Conservation (phyloP, 140 eudicot genomes). For the Ambrosia hybrid region DNA sequence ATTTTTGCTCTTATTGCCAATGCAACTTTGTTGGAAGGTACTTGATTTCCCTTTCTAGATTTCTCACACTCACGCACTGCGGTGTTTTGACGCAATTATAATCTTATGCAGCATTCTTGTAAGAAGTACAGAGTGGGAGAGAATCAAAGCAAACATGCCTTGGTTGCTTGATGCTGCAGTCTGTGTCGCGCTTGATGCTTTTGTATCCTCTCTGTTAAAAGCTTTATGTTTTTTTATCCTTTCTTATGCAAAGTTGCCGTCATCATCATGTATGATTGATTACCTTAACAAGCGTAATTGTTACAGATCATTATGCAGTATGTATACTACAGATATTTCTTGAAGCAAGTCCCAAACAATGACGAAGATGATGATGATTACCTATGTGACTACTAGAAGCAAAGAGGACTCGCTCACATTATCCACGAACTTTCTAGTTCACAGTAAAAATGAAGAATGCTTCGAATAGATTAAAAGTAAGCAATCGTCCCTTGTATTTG, state of each 20-base stretch:
- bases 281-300: slow-evolving; percentile 35
- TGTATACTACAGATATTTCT: slow-evolving; percentile 52
- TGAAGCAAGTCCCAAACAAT: slow-evolving; percentile 20
- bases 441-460: neutral
- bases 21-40: slow-evolving; percentile 75
- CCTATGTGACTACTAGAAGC: slow-evolving; percentile 25
- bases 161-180: slow-evolving; percentile 83
- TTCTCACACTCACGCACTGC: neutral
- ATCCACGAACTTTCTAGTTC: neutral
- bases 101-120: slow-evolving; percentile 59
- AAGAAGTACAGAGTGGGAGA: slow-evolving; percentile 64
- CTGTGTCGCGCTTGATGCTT: slow-evolving; percentile 73
- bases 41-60: neutral
- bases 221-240: neutral
- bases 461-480: neutral
- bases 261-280: neutral
- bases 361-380: slow-evolving; percentile 8
- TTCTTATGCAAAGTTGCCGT: neutral
- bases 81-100: neutral
- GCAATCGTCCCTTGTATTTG: slow-evolving; percentile 1
- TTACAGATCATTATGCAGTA: slow-evolving; percentile 67
- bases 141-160: slow-evolving; percentile 71
- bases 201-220: slow-evolving; percentile 58
- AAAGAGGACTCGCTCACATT: neutral
- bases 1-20: slow-evolving; percentile 62